These are phyloP conservation scores for Diaporthe australafricana DNA, from an alignment of 2,329 filamentous ascomycete species.

Conservation along the genomic window DNA sequence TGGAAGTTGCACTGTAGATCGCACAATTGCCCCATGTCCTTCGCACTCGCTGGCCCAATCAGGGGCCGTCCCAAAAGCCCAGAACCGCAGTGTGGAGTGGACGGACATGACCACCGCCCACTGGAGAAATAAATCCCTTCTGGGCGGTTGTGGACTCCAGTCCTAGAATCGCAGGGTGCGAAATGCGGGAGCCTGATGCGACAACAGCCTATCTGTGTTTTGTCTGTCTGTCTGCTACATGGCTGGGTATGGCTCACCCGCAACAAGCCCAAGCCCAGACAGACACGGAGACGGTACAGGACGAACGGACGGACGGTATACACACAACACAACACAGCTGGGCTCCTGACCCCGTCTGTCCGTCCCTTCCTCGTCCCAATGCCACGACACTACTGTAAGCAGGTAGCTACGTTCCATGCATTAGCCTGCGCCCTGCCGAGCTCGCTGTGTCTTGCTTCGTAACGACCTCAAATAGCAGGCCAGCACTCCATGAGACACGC, in stretches of 20 bases:
- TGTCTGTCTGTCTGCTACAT: not conserved
- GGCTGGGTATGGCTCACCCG: slow-evolving; percentile 1
- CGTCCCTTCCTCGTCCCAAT: not conserved
- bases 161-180: not conserved
- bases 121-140: slow-evolving; percentile 2
- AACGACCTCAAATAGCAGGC: slow-evolving; percentile 26
- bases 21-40: not conserved
- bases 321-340: too few relatives aligned
- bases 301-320: too few relatives aligned
- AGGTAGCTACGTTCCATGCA: slow-evolving; percentile 36
- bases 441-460: slow-evolving; percentile 28
- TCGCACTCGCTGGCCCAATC: slow-evolving; percentile 24
- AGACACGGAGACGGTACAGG: not conserved
- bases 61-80: slow-evolving; percentile 1
- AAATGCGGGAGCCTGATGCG: slow-evolving; percentile 12
- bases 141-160: not conserved
- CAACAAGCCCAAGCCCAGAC: not conserved
- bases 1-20: slow-evolving; percentile 11
- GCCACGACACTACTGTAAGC: slow-evolving; percentile 4
- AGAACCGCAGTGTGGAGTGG: not conserved
- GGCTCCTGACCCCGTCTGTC: not conserved
- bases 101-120: not conserved
- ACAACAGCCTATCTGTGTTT: not conserved
- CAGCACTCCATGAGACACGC: slow-evolving; percentile 16
- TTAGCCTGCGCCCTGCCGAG: slow-evolving; percentile 24